Percentiles rank a stretch among this genome's conserved stretches.
Evolutionary conservation across 106 monocot species (phyloP).

Genomic region (Dioscorea zingiberensis): DNA sequence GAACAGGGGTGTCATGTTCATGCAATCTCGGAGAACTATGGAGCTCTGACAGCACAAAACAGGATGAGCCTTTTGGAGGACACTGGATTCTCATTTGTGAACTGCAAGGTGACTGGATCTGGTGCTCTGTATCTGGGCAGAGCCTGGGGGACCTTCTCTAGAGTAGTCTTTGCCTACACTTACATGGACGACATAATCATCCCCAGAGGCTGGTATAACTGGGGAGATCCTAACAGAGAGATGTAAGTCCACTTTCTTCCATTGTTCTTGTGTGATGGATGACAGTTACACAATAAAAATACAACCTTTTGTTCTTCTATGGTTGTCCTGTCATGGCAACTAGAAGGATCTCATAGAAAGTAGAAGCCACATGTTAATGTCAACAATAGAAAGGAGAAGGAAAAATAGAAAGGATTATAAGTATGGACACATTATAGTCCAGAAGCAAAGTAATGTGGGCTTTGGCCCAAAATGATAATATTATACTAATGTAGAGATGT

Average conservation of each 20-base stretch:
- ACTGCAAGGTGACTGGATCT: conserved; percentile 90
- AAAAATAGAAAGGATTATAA: too few relatives aligned
- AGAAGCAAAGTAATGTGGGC: too few relatives aligned
- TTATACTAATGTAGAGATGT: too few relatives aligned
- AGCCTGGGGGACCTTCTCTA: conserved; percentile 87
- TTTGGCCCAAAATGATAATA: too few relatives aligned
- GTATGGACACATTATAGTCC: too few relatives aligned
- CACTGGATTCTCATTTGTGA: conserved; percentile 94
- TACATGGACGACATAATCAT: conserved; percentile 92
- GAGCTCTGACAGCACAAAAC: conserved; percentile 86
- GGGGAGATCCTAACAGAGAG: conserved; percentile 85
- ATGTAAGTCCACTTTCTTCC: conserved; percentile 38
- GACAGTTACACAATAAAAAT: too few relatives aligned
- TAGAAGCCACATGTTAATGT: too few relatives aligned
- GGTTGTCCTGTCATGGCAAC: too few relatives aligned
- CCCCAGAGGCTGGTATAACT: conserved; percentile 83
- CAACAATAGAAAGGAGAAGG: too few relatives aligned
- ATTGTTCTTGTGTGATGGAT: too few relatives aligned
- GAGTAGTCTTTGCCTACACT: conserved; percentile 90
- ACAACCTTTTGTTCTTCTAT: too few relatives aligned
- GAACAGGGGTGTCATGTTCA: conserved; percentile 83
- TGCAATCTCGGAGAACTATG: conserved; percentile 68
- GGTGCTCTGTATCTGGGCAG: conserved; percentile 80
- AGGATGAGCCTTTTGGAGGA: conserved; percentile 82
- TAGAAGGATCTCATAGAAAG: too few relatives aligned